Evolutionary conservation across 306 rosid genomes (phyloP).

Genomic region (Lathyrus aphaca): DNA sequence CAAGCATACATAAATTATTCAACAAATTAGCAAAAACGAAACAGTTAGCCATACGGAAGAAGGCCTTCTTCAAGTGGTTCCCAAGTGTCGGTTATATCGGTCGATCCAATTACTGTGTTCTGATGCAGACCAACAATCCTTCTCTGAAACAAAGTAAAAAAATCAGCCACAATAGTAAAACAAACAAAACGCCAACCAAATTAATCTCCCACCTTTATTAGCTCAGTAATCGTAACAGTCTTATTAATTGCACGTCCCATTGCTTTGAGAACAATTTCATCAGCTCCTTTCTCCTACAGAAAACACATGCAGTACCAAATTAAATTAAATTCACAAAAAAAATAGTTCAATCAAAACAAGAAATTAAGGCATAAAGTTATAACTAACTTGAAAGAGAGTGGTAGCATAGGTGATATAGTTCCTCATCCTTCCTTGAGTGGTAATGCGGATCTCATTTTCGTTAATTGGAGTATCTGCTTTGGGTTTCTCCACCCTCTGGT

Average conservation of each 20-base stretch:
- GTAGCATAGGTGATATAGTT: conserved; percentile 87
- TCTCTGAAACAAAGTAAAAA: conserved; percentile 59
- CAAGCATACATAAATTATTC: conserved; percentile 23
- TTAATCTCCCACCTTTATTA: conserved; percentile 66
- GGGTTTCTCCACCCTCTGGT: conserved; percentile 92
- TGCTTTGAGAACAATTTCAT: conserved; percentile 78
- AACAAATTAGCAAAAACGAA: conserved; percentile 9
- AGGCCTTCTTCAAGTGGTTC: conserved; percentile 97
- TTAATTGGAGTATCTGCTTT: conserved; percentile 62
- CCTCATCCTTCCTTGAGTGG: conserved; percentile 86
- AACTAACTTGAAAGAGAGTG: conserved; percentile 73
- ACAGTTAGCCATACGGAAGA: conserved; percentile 63
- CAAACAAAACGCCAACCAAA: conserved; percentile 18
- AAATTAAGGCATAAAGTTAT: neutral
- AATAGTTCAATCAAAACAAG: neutral
- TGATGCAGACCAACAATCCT: conserved; percentile 88
- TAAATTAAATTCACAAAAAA: neutral
- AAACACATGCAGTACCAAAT: conserved; percentile 25
- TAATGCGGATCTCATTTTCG: conserved; percentile 92
- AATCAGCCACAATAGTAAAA: conserved; percentile 8
- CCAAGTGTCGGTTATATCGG: conserved; percentile 83
- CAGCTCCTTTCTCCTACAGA: conserved; percentile 75
- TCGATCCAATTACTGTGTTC: conserved; percentile 73
- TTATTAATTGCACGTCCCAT: conserved; percentile 95
- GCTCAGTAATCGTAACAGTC: conserved; percentile 87